Evolutionary conservation across 148 eudicot genomes (phyloP), one percentile per base, ranked within the genome.

Genomic region (Polygonum aviculare): DNA sequence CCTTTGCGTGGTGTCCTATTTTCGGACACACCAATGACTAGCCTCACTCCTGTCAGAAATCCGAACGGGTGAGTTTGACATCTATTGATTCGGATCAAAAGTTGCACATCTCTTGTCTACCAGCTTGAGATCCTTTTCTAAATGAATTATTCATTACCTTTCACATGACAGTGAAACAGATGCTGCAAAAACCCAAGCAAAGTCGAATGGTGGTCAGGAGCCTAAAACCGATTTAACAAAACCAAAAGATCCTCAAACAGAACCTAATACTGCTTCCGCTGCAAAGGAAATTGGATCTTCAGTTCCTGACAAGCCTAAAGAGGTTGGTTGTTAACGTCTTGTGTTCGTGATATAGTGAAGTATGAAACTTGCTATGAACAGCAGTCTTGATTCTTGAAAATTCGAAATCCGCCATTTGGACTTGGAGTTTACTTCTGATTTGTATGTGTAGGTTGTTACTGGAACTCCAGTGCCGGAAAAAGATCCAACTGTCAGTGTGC

Each of bases 1-100:
- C 86, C 86, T 74, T 86, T 95, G 52, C 97, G 90, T 76, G 99
- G 99, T 84, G 69, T 95, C 77, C 81, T 95, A 19, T 91, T 95
- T 80, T 80, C 94, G 71, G 87, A 80, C 80, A 83, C 83, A 48
- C 76, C 80, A 57, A 54, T 69, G 76, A 63, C 77, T 77, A 73
- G 72, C 72, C 74, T 82, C 41, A 41, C 76, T 12, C 54, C 76
- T 65, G 80, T 67, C 62, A 78, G 75, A 73, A 84, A 74, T 80
- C 69, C 79, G 41, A 82, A 77, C 48, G 81, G 92, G 97, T 92
- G 76, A 79, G 77, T 12, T 44, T 75, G 22, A 33, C 18, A 12
- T 54, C 31, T 35, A 39, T 62, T 79, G 55, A 35, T 69, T 62
- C 9, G 40, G 31, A 18, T 75, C 18, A 73, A 5, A 69, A 18